phyloP scores from a whole-genome alignment of 441 rosid species.

The Eruca vesicaria region DNA sequence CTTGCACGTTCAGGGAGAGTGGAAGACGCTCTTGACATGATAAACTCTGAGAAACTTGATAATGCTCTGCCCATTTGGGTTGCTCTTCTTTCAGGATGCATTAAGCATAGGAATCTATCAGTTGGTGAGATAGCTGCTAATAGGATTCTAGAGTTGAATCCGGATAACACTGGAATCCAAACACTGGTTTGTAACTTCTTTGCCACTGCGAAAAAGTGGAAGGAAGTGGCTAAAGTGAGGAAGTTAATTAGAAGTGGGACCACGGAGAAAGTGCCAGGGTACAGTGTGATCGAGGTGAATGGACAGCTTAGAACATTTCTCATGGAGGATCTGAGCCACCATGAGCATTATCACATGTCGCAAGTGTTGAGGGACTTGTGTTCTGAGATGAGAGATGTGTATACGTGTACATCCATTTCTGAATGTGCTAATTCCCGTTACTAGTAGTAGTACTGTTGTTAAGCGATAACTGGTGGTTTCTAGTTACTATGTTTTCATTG shows the following conservation, averaged over 20 bases:
- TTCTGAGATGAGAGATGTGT: too few relatives aligned
- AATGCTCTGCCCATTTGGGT: slow-evolving; percentile 45
- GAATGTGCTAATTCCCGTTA: too few relatives aligned
- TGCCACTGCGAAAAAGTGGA: slow-evolving; percentile 47
- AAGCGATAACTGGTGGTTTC: too few relatives aligned
- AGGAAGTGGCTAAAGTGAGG: slow-evolving; percentile 46
- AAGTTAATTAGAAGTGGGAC: slow-evolving; percentile 45
- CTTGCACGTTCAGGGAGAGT: slow-evolving; percentile 52
- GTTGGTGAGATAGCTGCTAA: slow-evolving; percentile 49
- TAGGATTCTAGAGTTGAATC: slow-evolving; percentile 46
- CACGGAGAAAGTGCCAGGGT: slow-evolving; percentile 54
- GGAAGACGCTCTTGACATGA: slow-evolving; percentile 42
- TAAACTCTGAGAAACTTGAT: slow-evolving; percentile 37
- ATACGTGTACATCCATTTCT: too few relatives aligned
- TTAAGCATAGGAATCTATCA: slow-evolving; percentile 36
- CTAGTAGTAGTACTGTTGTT: too few relatives aligned
- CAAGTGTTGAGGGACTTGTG: slow-evolving; percentile 39
- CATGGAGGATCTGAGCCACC: slow-evolving; percentile 64
- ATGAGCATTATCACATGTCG: slow-evolving; percentile 37
- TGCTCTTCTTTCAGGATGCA: slow-evolving; percentile 59
- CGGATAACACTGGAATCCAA: slow-evolving; percentile 44
- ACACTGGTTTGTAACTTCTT: slow-evolving; percentile 49
- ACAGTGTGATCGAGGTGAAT: slow-evolving; percentile 51
- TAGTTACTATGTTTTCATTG: too few relatives aligned
- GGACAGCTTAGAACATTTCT: slow-evolving; percentile 56